Evolutionary conservation across 805 yeast genomes (phyloP).

Genomic region (Myxozyma geophila): DNA sequence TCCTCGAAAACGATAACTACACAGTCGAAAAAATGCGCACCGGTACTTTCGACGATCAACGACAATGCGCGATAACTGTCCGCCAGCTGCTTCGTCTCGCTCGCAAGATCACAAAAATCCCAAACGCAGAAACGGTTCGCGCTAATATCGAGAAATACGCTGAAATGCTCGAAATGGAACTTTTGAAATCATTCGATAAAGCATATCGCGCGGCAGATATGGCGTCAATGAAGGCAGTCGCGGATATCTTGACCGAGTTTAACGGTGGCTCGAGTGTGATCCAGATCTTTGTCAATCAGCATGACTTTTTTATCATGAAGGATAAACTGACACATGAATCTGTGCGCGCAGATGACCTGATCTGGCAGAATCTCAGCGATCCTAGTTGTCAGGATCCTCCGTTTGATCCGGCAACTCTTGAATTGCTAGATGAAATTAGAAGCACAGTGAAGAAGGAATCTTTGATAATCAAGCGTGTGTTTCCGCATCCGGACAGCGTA

Average conservation of each 20-base stretch:
- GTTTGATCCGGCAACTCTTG: conserved; percentile 58
- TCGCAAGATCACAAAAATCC: conserved; percentile 53
- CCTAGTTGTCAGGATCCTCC: conserved; percentile 57
- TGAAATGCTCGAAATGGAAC: conserved; percentile 71
- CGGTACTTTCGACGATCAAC: conserved; percentile 58
- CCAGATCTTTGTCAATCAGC: conserved; percentile 79
- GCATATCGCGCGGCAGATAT: conserved; percentile 74
- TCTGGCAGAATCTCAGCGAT: conserved; percentile 64
- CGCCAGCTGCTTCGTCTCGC: conserved; percentile 69
- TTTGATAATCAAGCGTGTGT: conserved; percentile 71
- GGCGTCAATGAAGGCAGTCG: conserved; percentile 63
- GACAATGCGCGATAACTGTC: conserved; percentile 70
- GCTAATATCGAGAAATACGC: conserved; percentile 68
- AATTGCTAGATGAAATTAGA: conserved; percentile 59
- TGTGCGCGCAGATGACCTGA: conserved; percentile 43
- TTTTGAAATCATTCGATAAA: conserved; percentile 70
- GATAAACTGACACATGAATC: conserved; percentile 48
- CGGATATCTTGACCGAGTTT: conserved; percentile 74
- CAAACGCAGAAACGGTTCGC: conserved; percentile 42
- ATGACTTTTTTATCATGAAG: conserved; percentile 64
- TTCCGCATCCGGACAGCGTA: conserved; percentile 68
- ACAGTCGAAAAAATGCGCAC: conserved; percentile 64
- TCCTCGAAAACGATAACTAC: conserved; percentile 60
- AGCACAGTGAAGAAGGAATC: conserved; percentile 72
- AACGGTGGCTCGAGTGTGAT: conserved; percentile 86